Percentiles rank a stretch among this genome's conserved stretches.
Evolutionary conservation across 2,329 filamentous ascomycete species (phyloP).

Genomic region (Ascochyta pisi): DNA sequence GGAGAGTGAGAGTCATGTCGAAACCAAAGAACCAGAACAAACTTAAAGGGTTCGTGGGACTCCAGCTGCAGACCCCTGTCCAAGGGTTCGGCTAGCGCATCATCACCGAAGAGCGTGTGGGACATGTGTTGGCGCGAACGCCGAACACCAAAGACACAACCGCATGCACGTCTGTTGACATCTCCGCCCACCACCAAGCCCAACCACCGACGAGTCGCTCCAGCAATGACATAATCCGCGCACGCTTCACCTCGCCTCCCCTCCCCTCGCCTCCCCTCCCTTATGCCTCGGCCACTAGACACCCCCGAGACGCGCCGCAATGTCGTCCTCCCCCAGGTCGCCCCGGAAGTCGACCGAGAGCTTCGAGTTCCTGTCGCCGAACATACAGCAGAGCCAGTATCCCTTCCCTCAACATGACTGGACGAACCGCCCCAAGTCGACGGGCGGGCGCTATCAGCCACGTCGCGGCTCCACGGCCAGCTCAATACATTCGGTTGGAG

Average conservation of each 20-base stretch:
- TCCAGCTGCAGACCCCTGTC: conserved; percentile 11
- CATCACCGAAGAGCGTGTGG: conserved; percentile 4
- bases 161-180: neutral
- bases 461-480: conserved; percentile 85
- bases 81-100: conserved; percentile 10
- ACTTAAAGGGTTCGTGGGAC: too few relatives aligned
- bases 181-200: neutral
- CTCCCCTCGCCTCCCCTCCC: conserved; percentile 8
- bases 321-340: conserved; percentile 49
- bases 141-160: conserved; percentile 7
- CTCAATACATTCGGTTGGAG: conserved; percentile 86
- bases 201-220: neutral
- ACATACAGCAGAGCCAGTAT: conserved; percentile 54
- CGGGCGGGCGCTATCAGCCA: conserved; percentile 57
- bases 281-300: conserved; percentile 45
- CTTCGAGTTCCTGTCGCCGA: conserved; percentile 55
- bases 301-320: conserved; percentile 40
- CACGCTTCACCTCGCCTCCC: neutral
- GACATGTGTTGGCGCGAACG: conserved; percentile 1
- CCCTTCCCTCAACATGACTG: conserved; percentile 66
- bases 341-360: conserved; percentile 58
- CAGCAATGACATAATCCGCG: conserved; percentile 8
- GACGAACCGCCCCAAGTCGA: conserved; percentile 55
- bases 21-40: too few relatives aligned
- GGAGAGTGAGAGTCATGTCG: neutral